Base-by-base conservation (phyloP, 2,329 filamentous ascomycete genomes). In the Hypomyces perniciosus region DNA sequence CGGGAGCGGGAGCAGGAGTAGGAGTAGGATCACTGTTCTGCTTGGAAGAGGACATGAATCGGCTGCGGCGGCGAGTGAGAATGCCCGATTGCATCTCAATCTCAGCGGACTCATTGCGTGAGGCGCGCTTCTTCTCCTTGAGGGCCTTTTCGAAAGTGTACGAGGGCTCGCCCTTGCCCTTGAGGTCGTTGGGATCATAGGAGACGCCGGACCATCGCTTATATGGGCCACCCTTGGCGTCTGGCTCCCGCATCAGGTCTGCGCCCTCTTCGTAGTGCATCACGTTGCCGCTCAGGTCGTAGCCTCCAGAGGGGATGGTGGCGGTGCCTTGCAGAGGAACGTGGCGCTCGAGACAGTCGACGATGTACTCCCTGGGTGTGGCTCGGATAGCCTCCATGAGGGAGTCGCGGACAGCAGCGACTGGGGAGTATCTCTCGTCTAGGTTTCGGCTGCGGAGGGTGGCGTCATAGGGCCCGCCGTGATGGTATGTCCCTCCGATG, bases 401-500 rank as follows among this genome's bases (percentile, higher is more conserved):
- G 39, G 83, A 84, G 3, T 80, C 76, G 50, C 75, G 74, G 5
- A 95, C 79, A 2, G 91, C 92, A 29, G 86, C 89, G 6, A 96
- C 71, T 0, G 92, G 91, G 3, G 88, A 84, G 52, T 73, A 74
- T 56, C 68, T 68, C 59, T 73, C 76, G 60, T 82, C 75, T 4
- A 71, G 75, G 69, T 96, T 96, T 44, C 88, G 80, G 9, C 86
- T 81, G 1, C 85, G 74, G 47, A 89, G 76, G 2, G 88, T 86
- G 8, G 91, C 89, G 65, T 97, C 92, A 60, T 88, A 97, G 0
- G 92, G 92, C 0, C 92, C 91, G 56, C 86, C 88, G 61, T 97
- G 92, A 67, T 96, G 92, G 68, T 95, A 96, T 2, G 77, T 70
- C 13, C 77, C 77, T 46, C 80, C 79, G 38, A 77, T 67, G n/a